These are phyloP conservation scores for Xylariaceae sp. DNA, from an alignment of 2,329 filamentous ascomycete species.

Conservation along the genomic window DNA sequence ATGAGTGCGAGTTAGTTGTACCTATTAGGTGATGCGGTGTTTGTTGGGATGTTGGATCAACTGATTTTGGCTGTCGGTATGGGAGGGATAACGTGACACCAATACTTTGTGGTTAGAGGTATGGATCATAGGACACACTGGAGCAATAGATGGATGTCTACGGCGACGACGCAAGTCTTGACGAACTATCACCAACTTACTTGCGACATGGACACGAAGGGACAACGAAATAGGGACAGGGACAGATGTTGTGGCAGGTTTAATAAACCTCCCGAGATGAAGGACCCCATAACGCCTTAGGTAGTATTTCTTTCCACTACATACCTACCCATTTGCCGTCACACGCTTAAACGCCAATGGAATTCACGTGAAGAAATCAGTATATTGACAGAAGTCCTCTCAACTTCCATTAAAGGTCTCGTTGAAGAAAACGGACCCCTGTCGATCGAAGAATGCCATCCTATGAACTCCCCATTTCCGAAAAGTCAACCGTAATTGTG, in stretches of 20 bases:
- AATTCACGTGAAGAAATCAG: constrained; percentile 15
- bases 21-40: too few species aligned
- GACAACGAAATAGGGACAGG: too few species aligned
- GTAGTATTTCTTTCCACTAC: background rate
- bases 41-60: background rate
- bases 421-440: constrained; percentile 20
- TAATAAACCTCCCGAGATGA: background rate
- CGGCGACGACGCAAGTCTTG: too few species aligned
- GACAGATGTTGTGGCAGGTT: too few species aligned
- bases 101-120: background rate
- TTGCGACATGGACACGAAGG: background rate
- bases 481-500: constrained; percentile 30
- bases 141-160: too few species aligned
- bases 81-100: background rate
- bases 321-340: background rate
- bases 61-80: background rate
- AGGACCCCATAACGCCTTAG: background rate
- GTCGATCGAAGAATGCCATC: constrained; percentile 24
- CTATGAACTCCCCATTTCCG: constrained; percentile 32
- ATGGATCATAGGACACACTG: background rate
- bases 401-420: constrained; percentile 28
- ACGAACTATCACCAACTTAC: too few species aligned
- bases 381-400: constrained; percentile 18
- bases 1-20: too few species aligned
- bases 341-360: too few species aligned